Conservation (phyloP, 1,139 yeast species). For the Protomyces lactucae-debilis region DNA sequence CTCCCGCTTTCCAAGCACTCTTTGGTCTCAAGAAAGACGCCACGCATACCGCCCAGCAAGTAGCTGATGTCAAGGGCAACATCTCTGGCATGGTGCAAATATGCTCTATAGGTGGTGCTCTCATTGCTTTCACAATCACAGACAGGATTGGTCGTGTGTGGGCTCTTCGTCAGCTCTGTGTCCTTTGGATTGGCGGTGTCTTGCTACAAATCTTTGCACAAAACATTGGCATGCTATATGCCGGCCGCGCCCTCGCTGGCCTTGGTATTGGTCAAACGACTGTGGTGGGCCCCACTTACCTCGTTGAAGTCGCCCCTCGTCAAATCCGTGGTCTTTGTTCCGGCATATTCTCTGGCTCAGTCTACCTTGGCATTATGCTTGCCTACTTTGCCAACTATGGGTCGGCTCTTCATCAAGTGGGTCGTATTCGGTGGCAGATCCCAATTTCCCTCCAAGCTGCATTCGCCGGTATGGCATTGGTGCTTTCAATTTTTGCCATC, state of each 20-base stretch:
- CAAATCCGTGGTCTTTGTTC: constrained; percentile 51
- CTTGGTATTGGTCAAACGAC: constrained; percentile 56
- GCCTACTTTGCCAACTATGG: constrained; percentile 51
- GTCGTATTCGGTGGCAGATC: constrained; percentile 43
- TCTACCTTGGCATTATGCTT: constrained; percentile 52
- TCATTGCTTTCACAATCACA: constrained; percentile 49
- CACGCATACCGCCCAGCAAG: background rate
- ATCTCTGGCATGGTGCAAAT: constrained; percentile 52
- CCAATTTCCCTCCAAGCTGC: constrained; percentile 42
- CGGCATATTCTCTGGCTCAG: constrained; percentile 53
- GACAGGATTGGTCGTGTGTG: constrained; percentile 56
- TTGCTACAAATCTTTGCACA: constrained; percentile 52
- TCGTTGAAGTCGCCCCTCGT: constrained; percentile 53
- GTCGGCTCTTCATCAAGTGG: constrained; percentile 41
- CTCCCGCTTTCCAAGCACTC: constrained; percentile 45
- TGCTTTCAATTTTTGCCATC: constrained; percentile 18
- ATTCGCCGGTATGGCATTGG: constrained; percentile 41
- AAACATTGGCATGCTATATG: constrained; percentile 43
- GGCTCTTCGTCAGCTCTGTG: constrained; percentile 48
- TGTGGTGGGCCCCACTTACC: constrained; percentile 53
- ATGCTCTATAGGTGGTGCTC: constrained; percentile 56
- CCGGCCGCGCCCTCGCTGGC: constrained; percentile 53
- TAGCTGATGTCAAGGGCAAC: constrained; percentile 21
- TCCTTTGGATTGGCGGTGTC: constrained; percentile 50
- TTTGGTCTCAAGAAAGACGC: constrained; percentile 40